Evolutionary conservation across 1,284 basidiomycete species (phyloP).

Genomic region (Cutaneotrichosporon curvatum): DNA sequence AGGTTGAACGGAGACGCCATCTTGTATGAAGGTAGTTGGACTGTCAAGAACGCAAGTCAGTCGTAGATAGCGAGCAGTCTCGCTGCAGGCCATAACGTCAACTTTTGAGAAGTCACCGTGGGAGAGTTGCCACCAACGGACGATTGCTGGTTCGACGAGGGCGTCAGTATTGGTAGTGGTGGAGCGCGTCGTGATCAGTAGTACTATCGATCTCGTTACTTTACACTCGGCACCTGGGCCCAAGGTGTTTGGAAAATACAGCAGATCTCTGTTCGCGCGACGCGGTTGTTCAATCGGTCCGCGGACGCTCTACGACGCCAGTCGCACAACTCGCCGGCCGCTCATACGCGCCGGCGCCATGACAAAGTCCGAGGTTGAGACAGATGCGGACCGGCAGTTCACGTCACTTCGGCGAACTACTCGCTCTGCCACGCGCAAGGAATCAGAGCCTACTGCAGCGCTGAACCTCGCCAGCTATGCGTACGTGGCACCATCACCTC

Average conservation of each 20-base stretch:
- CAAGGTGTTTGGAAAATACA: no score
- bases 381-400: slow-evolving; percentile 4
- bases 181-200: no score
- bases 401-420: slow-evolving; percentile 21
- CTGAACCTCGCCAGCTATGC: slow-evolving; percentile 20
- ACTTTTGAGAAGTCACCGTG: slow-evolving; percentile 15
- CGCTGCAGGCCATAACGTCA: background rate
- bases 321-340: no score
- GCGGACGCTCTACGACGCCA: no score
- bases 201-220: no score
- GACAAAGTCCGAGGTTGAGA: slow-evolving; percentile 4
- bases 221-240: no score
- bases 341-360: no score
- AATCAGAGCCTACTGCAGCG: background rate
- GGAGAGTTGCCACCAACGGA: slow-evolving; percentile 9
- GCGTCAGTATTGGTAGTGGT: no score
- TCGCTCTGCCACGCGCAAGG: slow-evolving; percentile 12
- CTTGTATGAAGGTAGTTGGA: background rate
- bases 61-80: no score
- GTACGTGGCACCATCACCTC: slow-evolving; percentile 8
- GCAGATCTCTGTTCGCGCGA: no score
- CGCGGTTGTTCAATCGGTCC: no score
- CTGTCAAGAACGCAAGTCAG: background rate
- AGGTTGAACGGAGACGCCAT: slow-evolving; percentile 59
- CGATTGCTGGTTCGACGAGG: no score